Evolutionary conservation across 1,284 basidiomycete species (phyloP).

Genomic region (Austroboletus novae-zelandiae): DNA sequence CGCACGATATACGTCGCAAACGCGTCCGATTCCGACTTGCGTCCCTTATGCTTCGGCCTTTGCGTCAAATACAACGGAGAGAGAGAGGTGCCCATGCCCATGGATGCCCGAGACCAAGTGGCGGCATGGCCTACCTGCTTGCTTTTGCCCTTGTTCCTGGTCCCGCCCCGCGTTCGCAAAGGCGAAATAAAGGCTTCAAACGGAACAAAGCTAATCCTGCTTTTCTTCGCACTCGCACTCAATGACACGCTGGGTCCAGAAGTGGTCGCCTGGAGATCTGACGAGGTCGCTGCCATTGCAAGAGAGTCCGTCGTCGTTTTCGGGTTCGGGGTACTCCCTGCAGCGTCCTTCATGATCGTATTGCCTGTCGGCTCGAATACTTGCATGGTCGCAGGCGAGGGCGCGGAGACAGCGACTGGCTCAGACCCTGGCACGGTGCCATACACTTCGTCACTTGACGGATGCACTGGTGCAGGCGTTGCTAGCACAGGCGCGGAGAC

Average conservation of each 20-base stretch:
- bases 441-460: not conserved
- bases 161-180: not conserved
- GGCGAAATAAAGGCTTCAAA: constrained; percentile 30
- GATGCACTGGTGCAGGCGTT: not conserved
- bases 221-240: not conserved
- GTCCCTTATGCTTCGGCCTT: not conserved
- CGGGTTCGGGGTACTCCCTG: not conserved
- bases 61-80: not conserved
- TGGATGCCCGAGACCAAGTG: not conserved
- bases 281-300: not conserved
- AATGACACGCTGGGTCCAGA: not conserved
- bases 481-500: too few relatives aligned
- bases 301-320: too few relatives aligned
- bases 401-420: not conserved
- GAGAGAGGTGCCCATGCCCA: not conserved
- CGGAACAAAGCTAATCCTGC: not conserved
- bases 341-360: not conserved
- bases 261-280: not conserved
- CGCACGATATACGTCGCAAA: constrained; percentile 23
- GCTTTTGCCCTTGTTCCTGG: not conserved
- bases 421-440: not conserved
- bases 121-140: not conserved
- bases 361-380: not conserved
- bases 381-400: not conserved
- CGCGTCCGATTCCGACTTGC: constrained; percentile 11